A percentile compares a stretch with the other conserved stretches of the same genome.
phyloP scores from a whole-genome alignment of 129 eudicot genomes.

The Pseudognaphalium luteoalbum region DNA sequence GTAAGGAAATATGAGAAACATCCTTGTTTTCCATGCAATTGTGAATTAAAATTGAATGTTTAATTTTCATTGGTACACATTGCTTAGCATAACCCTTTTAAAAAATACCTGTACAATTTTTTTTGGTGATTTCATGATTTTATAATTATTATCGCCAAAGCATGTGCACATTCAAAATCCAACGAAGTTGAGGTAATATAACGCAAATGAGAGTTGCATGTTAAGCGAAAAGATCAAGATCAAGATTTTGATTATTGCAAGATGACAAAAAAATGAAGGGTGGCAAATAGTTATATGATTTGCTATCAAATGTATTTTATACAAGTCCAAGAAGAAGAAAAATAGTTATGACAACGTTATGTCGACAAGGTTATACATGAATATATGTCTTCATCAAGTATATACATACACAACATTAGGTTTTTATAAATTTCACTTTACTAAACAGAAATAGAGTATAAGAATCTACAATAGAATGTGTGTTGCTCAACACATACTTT shows the following conservation, averaged over 20 bases:
- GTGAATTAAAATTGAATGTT: too few relatives aligned
- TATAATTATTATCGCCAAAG: neutral
- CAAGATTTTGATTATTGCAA: neutral
- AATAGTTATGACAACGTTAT: neutral
- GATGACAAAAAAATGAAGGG: neutral
- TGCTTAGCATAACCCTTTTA: too few relatives aligned
- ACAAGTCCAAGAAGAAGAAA: neutral
- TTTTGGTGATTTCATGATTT: neutral
- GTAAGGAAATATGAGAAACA: too few relatives aligned
- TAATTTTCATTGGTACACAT: too few relatives aligned
- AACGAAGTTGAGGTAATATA: neutral
- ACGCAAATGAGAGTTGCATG: neutral
- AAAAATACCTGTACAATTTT: too few relatives aligned
- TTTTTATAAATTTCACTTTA: neutral
- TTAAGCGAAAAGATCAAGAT: neutral
- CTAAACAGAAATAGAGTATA: too few relatives aligned
- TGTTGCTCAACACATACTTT: too few relatives aligned
- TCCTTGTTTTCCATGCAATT: too few relatives aligned
- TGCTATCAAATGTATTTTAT: neutral
- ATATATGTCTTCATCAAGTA: neutral
- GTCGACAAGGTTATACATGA: neutral
- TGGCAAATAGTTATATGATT: neutral
- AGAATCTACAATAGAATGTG: too few relatives aligned
- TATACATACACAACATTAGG: neutral
- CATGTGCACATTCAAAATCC: slow-evolving; percentile 7